Evolutionary conservation across 306 rosid genomes (phyloP).

Genomic region (Ceratonia siliqua): DNA sequence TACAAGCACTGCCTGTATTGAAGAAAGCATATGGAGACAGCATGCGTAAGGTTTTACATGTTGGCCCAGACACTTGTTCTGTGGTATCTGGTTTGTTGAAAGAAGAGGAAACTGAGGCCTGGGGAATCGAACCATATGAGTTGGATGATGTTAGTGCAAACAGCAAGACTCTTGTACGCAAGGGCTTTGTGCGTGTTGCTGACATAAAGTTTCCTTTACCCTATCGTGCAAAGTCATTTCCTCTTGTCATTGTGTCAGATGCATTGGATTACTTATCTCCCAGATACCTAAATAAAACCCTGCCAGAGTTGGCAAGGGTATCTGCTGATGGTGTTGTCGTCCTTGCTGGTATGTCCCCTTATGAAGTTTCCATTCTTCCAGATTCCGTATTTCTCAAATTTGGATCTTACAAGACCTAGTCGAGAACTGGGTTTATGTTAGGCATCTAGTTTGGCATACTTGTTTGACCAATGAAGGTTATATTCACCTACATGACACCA

Average conservation of each 20-base stretch:
- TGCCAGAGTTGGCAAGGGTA: slow-evolving; percentile 85
- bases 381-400: not conserved
- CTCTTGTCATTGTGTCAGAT: slow-evolving; percentile 81
- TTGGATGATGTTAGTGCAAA: slow-evolving; percentile 70
- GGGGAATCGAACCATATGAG: slow-evolving; percentile 96
- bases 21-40: slow-evolving; percentile 72
- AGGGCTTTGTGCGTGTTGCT: slow-evolving; percentile 76
- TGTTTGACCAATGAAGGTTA: slow-evolving; percentile 4
- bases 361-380: slow-evolving; percentile 1
- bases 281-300: slow-evolving; percentile 78
- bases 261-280: slow-evolving; percentile 93
- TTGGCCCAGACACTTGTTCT: slow-evolving; percentile 87
- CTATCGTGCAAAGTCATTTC: slow-evolving; percentile 80
- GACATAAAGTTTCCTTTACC: slow-evolving; percentile 88
- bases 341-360: slow-evolving; percentile 64
- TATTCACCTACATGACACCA: not conserved
- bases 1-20: slow-evolving; percentile 66
- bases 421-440: not conserved
- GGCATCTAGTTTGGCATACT: not conserved
- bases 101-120: slow-evolving; percentile 81
- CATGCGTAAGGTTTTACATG: slow-evolving; percentile 77
- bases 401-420: not conserved
- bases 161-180: slow-evolving; percentile 78
- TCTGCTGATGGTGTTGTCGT: slow-evolving; percentile 72
- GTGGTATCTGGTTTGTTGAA: slow-evolving; percentile 68